Evolutionary conservation across 148 eudicot species (phyloP).

Genomic region (Dysphania ambrosioides): DNA sequence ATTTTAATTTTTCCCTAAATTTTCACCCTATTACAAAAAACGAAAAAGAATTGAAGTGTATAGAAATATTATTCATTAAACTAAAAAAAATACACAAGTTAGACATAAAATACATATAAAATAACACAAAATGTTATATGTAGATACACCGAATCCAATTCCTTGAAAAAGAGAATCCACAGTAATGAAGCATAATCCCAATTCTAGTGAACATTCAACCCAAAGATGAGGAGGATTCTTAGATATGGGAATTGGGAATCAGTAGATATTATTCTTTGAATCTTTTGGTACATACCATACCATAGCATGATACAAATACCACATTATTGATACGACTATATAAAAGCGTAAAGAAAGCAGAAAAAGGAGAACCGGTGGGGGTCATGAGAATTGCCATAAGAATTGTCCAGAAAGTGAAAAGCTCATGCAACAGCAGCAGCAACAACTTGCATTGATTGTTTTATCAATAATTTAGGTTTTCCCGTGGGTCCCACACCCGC

Average conservation of each 20-base stretch:
- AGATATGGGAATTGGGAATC: slow-evolving; percentile 6
- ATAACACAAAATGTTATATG: not conserved
- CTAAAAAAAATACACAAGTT: too few relatives aligned
- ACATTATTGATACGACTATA: slow-evolving; percentile 7
- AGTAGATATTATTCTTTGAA: slow-evolving; percentile 7
- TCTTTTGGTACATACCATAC: slow-evolving; percentile 10
- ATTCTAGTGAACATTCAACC: slow-evolving; percentile 17
- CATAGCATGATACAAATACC: not conserved
- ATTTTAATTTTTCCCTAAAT: too few relatives aligned
- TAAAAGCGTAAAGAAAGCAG: slow-evolving; percentile 20
- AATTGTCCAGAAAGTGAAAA: slow-evolving; percentile 15
- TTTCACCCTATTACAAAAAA: too few relatives aligned
- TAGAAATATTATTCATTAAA: too few relatives aligned
- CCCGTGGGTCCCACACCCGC: not conserved
- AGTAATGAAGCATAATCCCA: slow-evolving; percentile 12
- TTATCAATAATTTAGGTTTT: not conserved
- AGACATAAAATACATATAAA: not conserved
- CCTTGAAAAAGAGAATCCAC: slow-evolving; percentile 8
- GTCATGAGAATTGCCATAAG: slow-evolving; percentile 18
- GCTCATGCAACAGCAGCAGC: slow-evolving; percentile 21
- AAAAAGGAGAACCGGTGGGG: slow-evolving; percentile 6
- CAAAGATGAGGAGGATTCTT: slow-evolving; percentile 10
- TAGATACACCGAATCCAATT: not conserved
- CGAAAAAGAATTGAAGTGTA: too few relatives aligned
- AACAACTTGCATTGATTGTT: not conserved